A percentile compares a stretch with the other conserved stretches of the same genome.
Evolutionary conservation across 2,329 filamentous ascomycete species (phyloP).

Genomic region (Epichloe coenophiala): DNA sequence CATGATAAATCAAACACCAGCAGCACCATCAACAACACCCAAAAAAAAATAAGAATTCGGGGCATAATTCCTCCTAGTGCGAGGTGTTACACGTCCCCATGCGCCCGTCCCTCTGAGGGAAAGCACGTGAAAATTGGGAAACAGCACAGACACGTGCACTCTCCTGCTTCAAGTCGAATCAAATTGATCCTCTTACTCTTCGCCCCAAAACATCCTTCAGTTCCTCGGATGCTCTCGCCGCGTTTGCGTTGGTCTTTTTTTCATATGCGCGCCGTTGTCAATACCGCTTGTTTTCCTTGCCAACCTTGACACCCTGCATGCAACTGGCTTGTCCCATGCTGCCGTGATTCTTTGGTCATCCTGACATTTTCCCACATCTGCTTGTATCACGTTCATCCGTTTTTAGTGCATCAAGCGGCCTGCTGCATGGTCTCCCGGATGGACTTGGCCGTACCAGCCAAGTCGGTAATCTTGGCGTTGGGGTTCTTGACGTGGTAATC

Average conservation of each 20-base stretch:
- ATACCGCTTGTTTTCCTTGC: not conserved
- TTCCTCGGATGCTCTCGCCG: too few species aligned
- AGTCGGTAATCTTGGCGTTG: slow-evolving; percentile 47
- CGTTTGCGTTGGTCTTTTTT: too few species aligned
- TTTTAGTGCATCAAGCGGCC: slow-evolving; percentile 1
- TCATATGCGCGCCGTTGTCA: not conserved
- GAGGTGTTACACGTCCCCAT: too few species aligned
- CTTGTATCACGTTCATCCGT: not conserved
- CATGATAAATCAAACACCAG: not conserved
- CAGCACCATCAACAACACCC: not conserved
- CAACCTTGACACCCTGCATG: not conserved
- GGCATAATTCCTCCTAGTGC: too few species aligned
- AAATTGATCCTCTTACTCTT: too few species aligned
- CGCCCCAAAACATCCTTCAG: too few species aligned
- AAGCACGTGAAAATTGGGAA: too few species aligned
- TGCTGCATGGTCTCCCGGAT: slow-evolving; percentile 9
- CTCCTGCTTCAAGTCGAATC: not conserved
- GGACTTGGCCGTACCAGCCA: slow-evolving; percentile 53
- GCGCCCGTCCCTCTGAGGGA: too few species aligned
- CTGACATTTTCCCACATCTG: not conserved
- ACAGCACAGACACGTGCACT: too few species aligned
- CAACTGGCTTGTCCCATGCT: not conserved
- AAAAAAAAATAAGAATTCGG: too few species aligned
- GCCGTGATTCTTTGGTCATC: not conserved
- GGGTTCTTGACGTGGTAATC: slow-evolving; percentile 75